phyloP scores from a whole-genome alignment of 1,284 basidiomycete species.

The Naganishia albida region DNA sequence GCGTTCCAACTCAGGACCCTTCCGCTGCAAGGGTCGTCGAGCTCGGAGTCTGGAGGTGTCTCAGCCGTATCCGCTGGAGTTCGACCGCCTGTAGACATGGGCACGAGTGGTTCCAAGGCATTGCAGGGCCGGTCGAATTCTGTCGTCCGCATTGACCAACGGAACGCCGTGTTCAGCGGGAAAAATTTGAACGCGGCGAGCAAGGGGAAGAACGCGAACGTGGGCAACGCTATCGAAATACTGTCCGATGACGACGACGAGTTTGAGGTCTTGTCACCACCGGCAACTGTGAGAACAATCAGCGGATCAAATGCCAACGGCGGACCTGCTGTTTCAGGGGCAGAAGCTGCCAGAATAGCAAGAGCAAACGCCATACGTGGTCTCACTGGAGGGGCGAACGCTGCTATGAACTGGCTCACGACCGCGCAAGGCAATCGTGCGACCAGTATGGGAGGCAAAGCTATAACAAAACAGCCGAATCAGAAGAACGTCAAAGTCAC shows the following conservation, averaged over 20 bases:
- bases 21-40: constrained; percentile 4
- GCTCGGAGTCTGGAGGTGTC: constrained; percentile 12
- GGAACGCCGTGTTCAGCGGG: background rate
- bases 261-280: constrained; percentile 18
- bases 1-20: constrained; percentile 2
- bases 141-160: background rate
- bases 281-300: background rate
- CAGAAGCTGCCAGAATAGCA: constrained; percentile 17
- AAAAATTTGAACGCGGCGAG: too few relatives aligned
- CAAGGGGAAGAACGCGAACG: background rate
- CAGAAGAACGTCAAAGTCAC: constrained; percentile 16
- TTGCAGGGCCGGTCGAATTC: background rate
- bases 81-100: background rate
- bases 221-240: constrained; percentile 4
- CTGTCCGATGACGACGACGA: constrained; percentile 20
- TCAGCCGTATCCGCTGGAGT: background rate
- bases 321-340: background rate
- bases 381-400: background rate
- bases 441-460: background rate
- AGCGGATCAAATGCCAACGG: background rate
- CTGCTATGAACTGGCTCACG: constrained; percentile 11
- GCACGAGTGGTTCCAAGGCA: background rate
- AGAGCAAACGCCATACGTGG: constrained; percentile 23
- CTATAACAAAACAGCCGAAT: constrained; percentile 3
- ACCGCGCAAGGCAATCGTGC: constrained; percentile 12